These are phyloP conservation scores for Cyclotella baltica DNA, from an alignment of 108 stramenopile genomes.

Conservation along the genomic window DNA sequence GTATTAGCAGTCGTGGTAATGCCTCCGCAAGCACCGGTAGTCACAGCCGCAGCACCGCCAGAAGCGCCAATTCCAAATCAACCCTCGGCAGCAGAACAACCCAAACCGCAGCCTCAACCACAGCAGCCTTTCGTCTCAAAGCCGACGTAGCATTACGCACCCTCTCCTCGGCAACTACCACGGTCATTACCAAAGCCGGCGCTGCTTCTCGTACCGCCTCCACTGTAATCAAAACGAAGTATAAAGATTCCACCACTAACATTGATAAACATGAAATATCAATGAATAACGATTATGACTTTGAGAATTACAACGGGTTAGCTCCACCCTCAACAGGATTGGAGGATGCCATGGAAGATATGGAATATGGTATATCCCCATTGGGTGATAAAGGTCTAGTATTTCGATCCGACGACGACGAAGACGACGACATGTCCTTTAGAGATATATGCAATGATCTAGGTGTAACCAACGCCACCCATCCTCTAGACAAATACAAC, in stretches of 20 bases:
- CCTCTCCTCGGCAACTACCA: conserved; percentile 8
- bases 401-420: conserved; percentile 23
- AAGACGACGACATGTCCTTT: conserved; percentile 25
- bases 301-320: neutral
- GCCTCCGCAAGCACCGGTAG: neutral
- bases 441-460: conserved; percentile 41
- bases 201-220: conserved; percentile 17
- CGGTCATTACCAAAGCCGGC: conserved; percentile 6
- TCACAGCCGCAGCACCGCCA: neutral
- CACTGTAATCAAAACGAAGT: conserved; percentile 10
- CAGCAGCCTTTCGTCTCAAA: conserved; percentile 42
- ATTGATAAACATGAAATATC: conserved; percentile 38
- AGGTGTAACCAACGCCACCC: conserved; percentile 38
- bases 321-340: conserved; percentile 1
- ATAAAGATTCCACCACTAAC: neutral
- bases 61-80: neutral
- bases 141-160: conserved; percentile 38
- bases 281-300: conserved; percentile 15
- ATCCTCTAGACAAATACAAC: conserved; percentile 26
- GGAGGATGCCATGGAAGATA: conserved; percentile 16
- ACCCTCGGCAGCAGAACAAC: neutral
- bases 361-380: conserved; percentile 34
- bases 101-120: conserved; percentile 44
- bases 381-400: conserved; percentile 9
- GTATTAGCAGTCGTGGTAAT: too few species aligned